phyloP scores from a whole-genome alignment of 2,329 filamentous ascomycete genomes.

The Verticillium dahliae region DNA sequence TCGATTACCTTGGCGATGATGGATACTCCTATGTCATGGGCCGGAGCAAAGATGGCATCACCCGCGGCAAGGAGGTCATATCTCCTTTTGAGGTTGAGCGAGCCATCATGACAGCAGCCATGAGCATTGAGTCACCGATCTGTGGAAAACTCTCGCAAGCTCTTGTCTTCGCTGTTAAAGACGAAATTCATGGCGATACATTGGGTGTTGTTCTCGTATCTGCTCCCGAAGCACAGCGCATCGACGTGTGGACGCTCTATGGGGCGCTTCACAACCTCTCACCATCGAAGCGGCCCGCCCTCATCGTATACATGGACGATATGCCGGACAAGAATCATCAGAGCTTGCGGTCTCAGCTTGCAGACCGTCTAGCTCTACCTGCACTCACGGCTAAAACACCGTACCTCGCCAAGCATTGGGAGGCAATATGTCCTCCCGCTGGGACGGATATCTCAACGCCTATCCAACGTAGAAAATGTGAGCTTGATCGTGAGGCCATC shows the following conservation, averaged over 20 bases:
- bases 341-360: constrained; percentile 44
- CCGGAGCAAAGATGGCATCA: constrained; percentile 50
- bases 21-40: constrained; percentile 49
- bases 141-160: constrained; percentile 39
- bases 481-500: constrained; percentile 21
- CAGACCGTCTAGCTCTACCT: constrained; percentile 36
- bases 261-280: constrained; percentile 39
- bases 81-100: constrained; percentile 53
- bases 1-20: constrained; percentile 43
- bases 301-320: constrained; percentile 48
- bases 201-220: constrained; percentile 47
- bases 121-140: constrained; percentile 32
- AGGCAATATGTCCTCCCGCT: constrained; percentile 39
- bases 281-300: constrained; percentile 43
- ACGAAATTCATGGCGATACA: constrained; percentile 48
- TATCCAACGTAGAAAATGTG: constrained; percentile 28
- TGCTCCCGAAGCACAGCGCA: constrained; percentile 30
- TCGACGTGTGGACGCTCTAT: constrained; percentile 43
- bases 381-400: constrained; percentile 35
- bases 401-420: constrained; percentile 38
- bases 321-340: constrained; percentile 51
- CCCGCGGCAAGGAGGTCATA: constrained; percentile 50
- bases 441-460: constrained; percentile 35
- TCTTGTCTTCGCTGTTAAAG: constrained; percentile 45
- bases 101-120: constrained; percentile 40